Conservation (phyloP, 192 early-diverging fungal genomes). For the Pilaira anomala region DNA sequence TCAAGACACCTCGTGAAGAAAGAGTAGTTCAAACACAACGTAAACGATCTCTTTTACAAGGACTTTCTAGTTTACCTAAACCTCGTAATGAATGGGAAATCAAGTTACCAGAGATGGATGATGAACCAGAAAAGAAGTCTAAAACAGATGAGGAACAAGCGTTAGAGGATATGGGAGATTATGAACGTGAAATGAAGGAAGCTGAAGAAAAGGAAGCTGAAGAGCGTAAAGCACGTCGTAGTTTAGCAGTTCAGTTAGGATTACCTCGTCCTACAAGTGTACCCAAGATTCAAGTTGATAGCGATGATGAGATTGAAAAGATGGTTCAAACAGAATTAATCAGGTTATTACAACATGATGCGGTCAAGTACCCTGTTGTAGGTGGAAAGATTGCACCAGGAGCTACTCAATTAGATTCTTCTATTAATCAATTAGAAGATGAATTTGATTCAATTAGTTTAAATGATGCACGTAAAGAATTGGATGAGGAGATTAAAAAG, state of each 20-base stretch:
- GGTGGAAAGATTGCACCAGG: slow-evolving; percentile 54
- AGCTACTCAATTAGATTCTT: slow-evolving; percentile 21
- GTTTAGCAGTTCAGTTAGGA: slow-evolving; percentile 69
- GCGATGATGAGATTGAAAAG: slow-evolving; percentile 42
- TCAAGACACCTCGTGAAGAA: slow-evolving; percentile 70
- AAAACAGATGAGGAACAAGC: slow-evolving; percentile 5
- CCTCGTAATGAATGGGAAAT: slow-evolving; percentile 95
- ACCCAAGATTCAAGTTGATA: slow-evolving; percentile 18
- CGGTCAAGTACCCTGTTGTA: slow-evolving; percentile 63
- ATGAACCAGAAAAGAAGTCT: slow-evolving; percentile 33
- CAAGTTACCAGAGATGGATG: slow-evolving; percentile 67
- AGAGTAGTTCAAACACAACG: slow-evolving; percentile 53
- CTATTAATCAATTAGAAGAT: slow-evolving; percentile 53
- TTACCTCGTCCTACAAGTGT: slow-evolving; percentile 68
- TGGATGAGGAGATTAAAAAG: slow-evolving; percentile 45
- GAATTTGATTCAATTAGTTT: slow-evolving; percentile 58
- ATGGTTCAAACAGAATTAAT: slow-evolving; percentile 74
- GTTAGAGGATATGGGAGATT: slow-evolving; percentile 77
- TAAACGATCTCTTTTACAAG: slow-evolving; percentile 67
- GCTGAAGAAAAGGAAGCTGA: slow-evolving; percentile 50
- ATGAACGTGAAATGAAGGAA: slow-evolving; percentile 51
- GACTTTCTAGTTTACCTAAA: slow-evolving; percentile 71
- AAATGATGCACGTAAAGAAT: slow-evolving; percentile 50
- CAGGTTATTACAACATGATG: slow-evolving; percentile 68
- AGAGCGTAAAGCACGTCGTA: slow-evolving; percentile 56